Base-by-base conservation (phyloP, 2,329 filamentous ascomycete genomes). In the Fusarium chaquense region DNA sequence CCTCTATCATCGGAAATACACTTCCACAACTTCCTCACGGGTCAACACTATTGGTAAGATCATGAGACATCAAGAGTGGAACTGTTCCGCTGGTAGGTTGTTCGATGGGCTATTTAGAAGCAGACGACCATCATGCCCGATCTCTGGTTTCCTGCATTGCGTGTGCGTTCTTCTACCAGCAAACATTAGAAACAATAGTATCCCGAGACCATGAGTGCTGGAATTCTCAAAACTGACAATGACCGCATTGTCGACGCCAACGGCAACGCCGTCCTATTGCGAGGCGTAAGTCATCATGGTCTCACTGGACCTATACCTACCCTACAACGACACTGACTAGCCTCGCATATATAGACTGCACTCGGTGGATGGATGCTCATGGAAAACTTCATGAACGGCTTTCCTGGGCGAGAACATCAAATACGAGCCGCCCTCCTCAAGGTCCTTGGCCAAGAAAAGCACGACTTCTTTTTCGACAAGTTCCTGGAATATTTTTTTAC, bases 301-400 rank as follows among this genome's bases (percentile, higher is more conserved):
- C 10, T 35, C 7, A 20, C 40, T 6, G 0, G 4, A 18, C 9
- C 15, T 1, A 2, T 13, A 10, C 24, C 7, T 26, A 26, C 26
- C 11, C 16, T 26, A 1, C 2, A 5, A 30, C 45, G 1, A 18
- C 36, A 18, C 3, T 33, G 0, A 6, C 57, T 24, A 3, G 6
- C 12, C 18, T 3, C 3, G 0, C 24, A 3, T 2, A 16, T 1
- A 1, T 13, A 73, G 72, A 69, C 74, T 15, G 75, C 75, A 10
- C 62, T 73, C 4, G 76, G 76, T 4, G 76, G 76, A 7, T 75
- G 72, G 69, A 75, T 78, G 70, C 70, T 76, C n/a, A 87, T 87
- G 84, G 86, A 88, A 75, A 89, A 88, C 72, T 89, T 89, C 80
- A 89, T 89, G 70, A 87, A 85, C 2, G 87, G 87, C 18, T 89